Evolutionary conservation across 2,329 filamentous ascomycete species (phyloP), one percentile per base, ranked within the genome.

Genomic region (Bipolaris gigantea): DNA sequence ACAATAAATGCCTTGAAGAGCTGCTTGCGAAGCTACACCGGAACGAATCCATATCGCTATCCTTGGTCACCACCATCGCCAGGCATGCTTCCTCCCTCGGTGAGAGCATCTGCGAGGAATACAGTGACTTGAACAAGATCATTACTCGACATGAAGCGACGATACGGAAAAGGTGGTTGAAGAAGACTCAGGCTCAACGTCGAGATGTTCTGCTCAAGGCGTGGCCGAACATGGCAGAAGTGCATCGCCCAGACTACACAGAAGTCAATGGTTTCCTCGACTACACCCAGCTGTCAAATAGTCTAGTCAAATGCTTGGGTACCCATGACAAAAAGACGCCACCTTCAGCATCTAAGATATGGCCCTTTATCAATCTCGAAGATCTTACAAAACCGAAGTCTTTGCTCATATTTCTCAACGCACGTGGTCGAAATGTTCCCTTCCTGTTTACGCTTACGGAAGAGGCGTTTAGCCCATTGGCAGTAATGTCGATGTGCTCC

Each of bases 281-380:
- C 10, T 30, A 30, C 41, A 34, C 15, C 15, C 15, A 7, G 15
- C 15, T 33, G 1, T 11, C 7, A 13, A 21, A 21, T 7, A 8
- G n/a, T 16, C 6, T 13, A 4, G 15, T 8, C n/a, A 18, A 13
- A 33, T 15, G 2, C 5, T 21, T 16, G 8, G 27, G 11, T 36
- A 36, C 34, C 4, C 5, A 2, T 13, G 27, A 44, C 18, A 39
- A 21, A 21, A 4, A 21, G 6, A 7, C 2, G 10, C 19, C 21
- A 4, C 27, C 16, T 5, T 33, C 41, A 10, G 6, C 27, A 18
- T 10, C 16, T 15, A 15, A 33, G 9, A 43, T 43, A 23, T 55
- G 50, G 46, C 51, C 50, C 9, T 41, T 43, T 6, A 55, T 57
- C 25, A 52, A 55, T n/a, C 55, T 48, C 21, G 51, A 57, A 48